Evolutionary conservation across 139 green algal genomes (phyloP).

Genomic region (Tetradesmus obliquus): DNA sequence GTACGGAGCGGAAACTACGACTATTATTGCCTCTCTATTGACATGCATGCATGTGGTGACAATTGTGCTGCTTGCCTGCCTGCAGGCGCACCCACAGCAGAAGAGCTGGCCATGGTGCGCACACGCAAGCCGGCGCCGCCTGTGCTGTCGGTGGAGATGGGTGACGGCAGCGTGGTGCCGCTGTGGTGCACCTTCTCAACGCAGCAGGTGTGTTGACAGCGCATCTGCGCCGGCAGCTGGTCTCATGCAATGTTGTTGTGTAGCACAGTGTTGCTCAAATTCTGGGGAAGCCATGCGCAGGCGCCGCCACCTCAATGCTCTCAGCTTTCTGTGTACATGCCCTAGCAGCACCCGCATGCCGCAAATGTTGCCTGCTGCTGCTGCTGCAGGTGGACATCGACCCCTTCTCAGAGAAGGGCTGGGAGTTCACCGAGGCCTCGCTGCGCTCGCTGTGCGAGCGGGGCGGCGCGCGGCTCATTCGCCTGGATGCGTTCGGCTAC

Average conservation of each 20-base stretch:
- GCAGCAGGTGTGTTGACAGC: constrained; percentile 31
- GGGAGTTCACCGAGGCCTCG: constrained; percentile 49
- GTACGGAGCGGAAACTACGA: no score
- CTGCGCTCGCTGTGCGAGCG: constrained; percentile 45
- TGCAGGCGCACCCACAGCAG: constrained; percentile 44
- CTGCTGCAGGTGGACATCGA: constrained; percentile 59
- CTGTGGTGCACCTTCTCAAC: constrained; percentile 61
- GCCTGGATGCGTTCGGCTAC: constrained; percentile 65
- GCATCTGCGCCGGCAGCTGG: no score
- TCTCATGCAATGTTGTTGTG: no score
- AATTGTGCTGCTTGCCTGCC: not conserved
- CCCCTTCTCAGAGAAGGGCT: constrained; percentile 49
- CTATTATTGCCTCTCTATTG: no score
- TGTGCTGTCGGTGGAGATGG: constrained; percentile 44
- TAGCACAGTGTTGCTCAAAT: no score
- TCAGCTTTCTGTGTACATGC: no score
- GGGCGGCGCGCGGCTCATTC: constrained; percentile 47
- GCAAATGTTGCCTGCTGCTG: no score
- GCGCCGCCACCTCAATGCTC: no score
- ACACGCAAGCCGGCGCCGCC: constrained; percentile 57
- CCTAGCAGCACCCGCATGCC: not conserved
- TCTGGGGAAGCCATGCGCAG: no score
- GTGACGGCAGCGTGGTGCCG: constrained; percentile 43
- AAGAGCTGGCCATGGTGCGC: constrained; percentile 52
- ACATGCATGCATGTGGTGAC: not conserved